phyloP scores from a whole-genome alignment of 768 basidiomycete species.

The Cystofilobasidium capitatum region DNA sequence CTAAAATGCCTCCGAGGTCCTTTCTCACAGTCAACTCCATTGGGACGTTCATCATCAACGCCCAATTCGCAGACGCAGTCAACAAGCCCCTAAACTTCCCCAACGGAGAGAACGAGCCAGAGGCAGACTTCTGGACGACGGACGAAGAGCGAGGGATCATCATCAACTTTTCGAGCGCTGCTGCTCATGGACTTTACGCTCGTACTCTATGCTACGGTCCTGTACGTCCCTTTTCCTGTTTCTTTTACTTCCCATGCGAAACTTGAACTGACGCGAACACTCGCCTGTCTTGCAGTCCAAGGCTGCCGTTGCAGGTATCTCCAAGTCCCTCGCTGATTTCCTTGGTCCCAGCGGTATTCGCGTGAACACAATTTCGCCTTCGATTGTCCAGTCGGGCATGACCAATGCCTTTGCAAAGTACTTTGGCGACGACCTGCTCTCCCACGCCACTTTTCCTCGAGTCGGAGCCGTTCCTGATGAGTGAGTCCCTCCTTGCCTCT shows the following conservation, averaged over 20 bases:
- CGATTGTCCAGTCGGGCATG: conserved; percentile 28
- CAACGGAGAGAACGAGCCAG: background rate
- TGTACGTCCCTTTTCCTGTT: too few relatives aligned
- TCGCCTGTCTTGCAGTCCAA: too few relatives aligned
- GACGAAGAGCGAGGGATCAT: conserved; percentile 38
- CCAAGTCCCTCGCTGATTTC: conserved; percentile 33
- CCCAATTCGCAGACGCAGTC: conserved; percentile 36
- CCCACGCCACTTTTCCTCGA: conserved; percentile 29
- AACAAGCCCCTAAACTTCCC: conserved; percentile 36
- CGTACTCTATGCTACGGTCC: conserved; percentile 35
- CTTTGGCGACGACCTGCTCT: conserved; percentile 22
- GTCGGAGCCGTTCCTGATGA: conserved; percentile 21
- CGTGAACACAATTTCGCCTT: conserved; percentile 35
- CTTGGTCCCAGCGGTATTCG: conserved; percentile 36
- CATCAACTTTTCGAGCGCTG: conserved; percentile 36
- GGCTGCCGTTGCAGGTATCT: conserved; percentile 33
- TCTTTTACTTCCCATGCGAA: too few relatives aligned
- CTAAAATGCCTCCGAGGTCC: too few relatives aligned
- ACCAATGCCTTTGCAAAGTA: conserved; percentile 13
- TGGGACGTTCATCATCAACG: conserved; percentile 36
- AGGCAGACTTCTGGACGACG: background rate
- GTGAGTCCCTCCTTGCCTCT: too few relatives aligned
- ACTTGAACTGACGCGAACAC: too few relatives aligned
- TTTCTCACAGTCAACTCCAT: conserved; percentile 8
- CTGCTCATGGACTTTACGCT: conserved; percentile 33